Base-by-base conservation (phyloP, 768 basidiomycete genomes). In the Multifurca ochricompacta region DNA sequence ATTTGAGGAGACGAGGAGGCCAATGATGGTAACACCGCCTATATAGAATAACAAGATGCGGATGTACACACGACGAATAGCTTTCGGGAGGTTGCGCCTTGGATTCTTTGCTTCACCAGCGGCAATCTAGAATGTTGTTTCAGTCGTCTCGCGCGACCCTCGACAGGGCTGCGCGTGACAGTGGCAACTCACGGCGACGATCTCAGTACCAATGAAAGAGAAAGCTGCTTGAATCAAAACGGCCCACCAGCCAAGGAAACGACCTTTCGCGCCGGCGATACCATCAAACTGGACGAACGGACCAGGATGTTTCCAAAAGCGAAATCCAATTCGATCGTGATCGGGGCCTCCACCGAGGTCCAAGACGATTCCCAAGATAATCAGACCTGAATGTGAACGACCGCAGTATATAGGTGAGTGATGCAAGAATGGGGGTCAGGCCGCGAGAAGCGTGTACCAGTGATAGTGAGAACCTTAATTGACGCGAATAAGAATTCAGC, bases 71-170 rank as follows among this genome's bases (percentile, higher is more conserved):
- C 79, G 75, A 54, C 75, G 75, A 41, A 80, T 72, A 5, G 79
- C 79, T 59, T 71, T 74, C 35, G 84, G 84, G 19, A 85, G 69
- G 64, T 78, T 82, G 36, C 75, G 76, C 23, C 88, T 74, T 6
- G 92, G 92, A 69, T 94, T 94, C 69, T 87, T 91, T 0, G 90
- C 85, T 67, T 91, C 91, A n/a, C 85, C 90, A 23, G 89, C 89
- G 55, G 90, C 88, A 61, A 87, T 87, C 85, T 87, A 62, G 40
- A n/a, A n/a, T n/a, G n/a, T n/a, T n/a, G n/a, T n/a, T n/a, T n/a
- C n/a, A n/a, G n/a, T n/a, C n/a, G n/a, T n/a, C n/a, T n/a, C n/a
- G n/a, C n/a, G n/a, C n/a, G n/a, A 34, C 42, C 45, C 35, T n/a
- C n/a, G 28, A 35, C 53, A 32, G 63, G 28, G 6, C 28, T 4